These are phyloP conservation scores for Russula brevipes DNA, from an alignment of 768 basidiomycete genomes.

Conservation along the genomic window DNA sequence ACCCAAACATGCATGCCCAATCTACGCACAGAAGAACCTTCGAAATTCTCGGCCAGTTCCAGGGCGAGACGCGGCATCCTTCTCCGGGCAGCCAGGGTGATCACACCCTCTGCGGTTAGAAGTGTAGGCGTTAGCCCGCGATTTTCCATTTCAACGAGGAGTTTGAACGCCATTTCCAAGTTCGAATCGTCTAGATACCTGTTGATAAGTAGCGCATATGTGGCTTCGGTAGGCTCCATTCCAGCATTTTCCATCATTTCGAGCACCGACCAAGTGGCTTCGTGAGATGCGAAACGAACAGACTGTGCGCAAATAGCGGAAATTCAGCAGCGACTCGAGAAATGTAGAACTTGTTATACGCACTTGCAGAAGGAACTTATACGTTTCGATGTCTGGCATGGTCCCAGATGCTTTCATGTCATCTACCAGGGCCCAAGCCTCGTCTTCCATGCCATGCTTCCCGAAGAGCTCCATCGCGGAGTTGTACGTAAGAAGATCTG, in stretches of 20 bases:
- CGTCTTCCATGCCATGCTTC: conserved; percentile 34
- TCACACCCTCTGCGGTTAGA: conserved; percentile 45
- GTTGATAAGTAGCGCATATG: conserved; percentile 50
- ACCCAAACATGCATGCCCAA: conserved; percentile 58
- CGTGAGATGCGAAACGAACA: conserved; percentile 27
- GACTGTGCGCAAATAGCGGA: conserved; percentile 31
- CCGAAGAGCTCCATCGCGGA: conserved; percentile 37
- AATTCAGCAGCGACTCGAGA: conserved; percentile 35
- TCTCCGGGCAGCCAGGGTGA: conserved; percentile 48
- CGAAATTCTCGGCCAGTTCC: conserved; percentile 61
- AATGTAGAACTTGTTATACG: conserved; percentile 33
- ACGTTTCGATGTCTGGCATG: conserved; percentile 50
- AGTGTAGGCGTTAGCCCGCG: conserved; percentile 48
- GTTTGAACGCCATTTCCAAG: conserved; percentile 61
- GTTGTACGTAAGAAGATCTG: conserved; percentile 27
- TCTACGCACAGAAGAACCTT: conserved; percentile 47
- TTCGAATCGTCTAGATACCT: conserved; percentile 45
- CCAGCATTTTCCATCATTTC: conserved; percentile 49
- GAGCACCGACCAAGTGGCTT: conserved; percentile 39
- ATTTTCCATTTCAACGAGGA: conserved; percentile 53
- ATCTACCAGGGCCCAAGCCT: conserved; percentile 42
- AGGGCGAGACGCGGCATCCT: conserved; percentile 63
- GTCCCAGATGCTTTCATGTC: conserved; percentile 56
- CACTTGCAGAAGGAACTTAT: conserved; percentile 51
- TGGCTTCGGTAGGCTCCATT: conserved; percentile 47